Evolutionary conservation across 768 basidiomycete genomes (phyloP), one percentile per base, ranked within the genome.

Genomic region (Naganishia randhawae): DNA sequence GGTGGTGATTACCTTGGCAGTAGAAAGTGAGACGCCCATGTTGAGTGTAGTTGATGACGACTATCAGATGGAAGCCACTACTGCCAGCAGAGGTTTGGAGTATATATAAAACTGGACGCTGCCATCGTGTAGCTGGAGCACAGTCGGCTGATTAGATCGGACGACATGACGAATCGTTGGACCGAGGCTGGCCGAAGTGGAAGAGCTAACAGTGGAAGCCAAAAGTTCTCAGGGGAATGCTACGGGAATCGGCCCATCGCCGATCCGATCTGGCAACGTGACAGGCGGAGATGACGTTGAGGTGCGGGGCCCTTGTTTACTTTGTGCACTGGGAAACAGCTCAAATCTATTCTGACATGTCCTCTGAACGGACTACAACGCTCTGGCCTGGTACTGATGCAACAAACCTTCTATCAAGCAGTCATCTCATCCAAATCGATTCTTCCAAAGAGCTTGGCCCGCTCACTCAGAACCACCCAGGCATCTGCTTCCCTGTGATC

Each of bases 11-110:
- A 73, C 41, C 63, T 72, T 53, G 13, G 76, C 76, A 25, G 76
- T 77, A 37, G 75, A 76, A 17, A 73, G 68, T 61, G 76, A 72
- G 52, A 76, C 64, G 64, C 76, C 76, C 76, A 77, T 77, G 41
- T 67, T 77, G 70, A 51, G 16, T 61, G 57, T 41, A 27, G 25
- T 2, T n/a, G 25, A 7, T 42, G 51, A 4, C 31, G 51, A 6
- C 9, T 52, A 6, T 33, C 29, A 31, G 14, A 4, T 27, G 29
- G 29, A 32, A 10, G 51, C 9, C 27, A 6, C 4, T 52, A 14
- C 17, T 7, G 29, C 25, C 3, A 14, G 25, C 50, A 52, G 13
- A 14, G 1, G 29, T 19, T 25, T 6, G 57, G 37, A n/a, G n/a
- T n/a, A n/a, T 41, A 61, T 61, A 55, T 55, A 55, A 55, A 48